A percentile compares a stretch with the other conserved stretches of the same genome.
Conservation (phyloP, 495 filamentous ascomycete genomes). For the Tuber umbilicatum region DNA sequence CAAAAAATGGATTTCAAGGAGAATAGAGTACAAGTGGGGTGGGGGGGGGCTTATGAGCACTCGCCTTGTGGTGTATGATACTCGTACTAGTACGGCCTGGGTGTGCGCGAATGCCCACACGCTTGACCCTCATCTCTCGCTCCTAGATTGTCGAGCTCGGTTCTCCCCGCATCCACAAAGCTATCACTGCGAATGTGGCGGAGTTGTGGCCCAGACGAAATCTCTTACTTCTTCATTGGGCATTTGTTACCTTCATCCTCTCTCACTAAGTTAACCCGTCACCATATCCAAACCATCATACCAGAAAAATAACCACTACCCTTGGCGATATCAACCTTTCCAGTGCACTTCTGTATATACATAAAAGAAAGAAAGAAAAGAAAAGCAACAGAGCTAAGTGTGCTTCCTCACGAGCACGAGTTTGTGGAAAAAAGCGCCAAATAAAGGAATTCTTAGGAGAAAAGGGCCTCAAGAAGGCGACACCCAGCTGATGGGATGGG, state of each 20-base stretch:
- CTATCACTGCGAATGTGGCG: not conserved
- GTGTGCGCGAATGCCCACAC: too few relatives aligned
- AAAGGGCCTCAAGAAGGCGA: not conserved
- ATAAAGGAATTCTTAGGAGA: too few relatives aligned
- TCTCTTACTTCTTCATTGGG: not conserved
- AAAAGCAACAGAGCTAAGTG: not conserved
- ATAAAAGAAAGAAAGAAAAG: not conserved
- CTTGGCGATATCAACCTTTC: not conserved
- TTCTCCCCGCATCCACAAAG: not conserved
- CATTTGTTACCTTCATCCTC: not conserved
- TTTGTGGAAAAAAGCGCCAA: not conserved
- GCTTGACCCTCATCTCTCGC: not conserved
- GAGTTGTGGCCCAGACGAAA: not conserved
- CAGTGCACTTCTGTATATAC: not conserved
- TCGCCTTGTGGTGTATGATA: not conserved
- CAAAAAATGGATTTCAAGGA: not conserved
- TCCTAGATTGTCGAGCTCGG: too few relatives aligned
- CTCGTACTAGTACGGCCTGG: not conserved
- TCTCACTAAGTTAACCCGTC: not conserved
- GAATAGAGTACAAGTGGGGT: not conserved
- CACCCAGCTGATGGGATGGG: too few relatives aligned
- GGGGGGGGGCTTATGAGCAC: not conserved
- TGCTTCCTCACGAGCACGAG: not conserved
- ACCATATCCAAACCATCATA: not conserved
- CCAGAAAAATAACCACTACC: not conserved